phyloP scores from a whole-genome alignment of 148 eudicot genomes.

The Spergularia marina region DNA sequence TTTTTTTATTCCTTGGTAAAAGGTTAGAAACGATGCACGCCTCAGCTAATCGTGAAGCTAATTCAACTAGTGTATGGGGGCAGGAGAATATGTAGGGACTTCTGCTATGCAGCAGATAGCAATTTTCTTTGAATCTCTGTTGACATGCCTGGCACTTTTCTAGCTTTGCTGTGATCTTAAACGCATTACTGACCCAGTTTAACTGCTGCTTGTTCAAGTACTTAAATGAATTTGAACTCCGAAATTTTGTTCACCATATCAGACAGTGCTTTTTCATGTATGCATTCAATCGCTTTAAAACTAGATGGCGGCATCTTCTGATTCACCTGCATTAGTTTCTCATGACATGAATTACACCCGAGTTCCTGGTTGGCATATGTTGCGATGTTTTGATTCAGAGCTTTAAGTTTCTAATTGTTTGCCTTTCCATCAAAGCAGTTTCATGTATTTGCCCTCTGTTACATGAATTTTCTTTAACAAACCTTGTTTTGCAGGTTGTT shows the following conservation, averaged over 20 bases:
- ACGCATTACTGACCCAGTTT: not conserved
- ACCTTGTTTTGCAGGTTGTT: constrained; percentile 45
- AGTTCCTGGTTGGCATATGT: too few relatives aligned
- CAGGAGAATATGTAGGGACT: too few relatives aligned
- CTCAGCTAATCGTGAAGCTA: too few relatives aligned
- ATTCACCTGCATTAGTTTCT: not conserved
- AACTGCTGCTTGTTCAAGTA: not conserved
- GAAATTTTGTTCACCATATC: not conserved
- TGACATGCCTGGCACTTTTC: not conserved
- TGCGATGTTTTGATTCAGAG: too few relatives aligned
- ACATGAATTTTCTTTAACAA: not conserved
- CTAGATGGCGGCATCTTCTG: not conserved
- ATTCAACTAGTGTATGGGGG: too few relatives aligned
- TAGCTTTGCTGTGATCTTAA: not conserved
- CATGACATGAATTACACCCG: not conserved
- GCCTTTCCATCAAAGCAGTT: not conserved
- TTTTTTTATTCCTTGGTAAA: too few relatives aligned
- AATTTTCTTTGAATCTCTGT: not conserved
- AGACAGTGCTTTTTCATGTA: not conserved
- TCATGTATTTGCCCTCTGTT: not conserved
- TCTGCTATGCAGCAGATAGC: not conserved
- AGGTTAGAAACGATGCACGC: too few relatives aligned
- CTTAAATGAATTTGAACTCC: not conserved
- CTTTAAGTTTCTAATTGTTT: not conserved
- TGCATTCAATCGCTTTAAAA: not conserved